These are phyloP conservation scores for Fusarium sp. DNA, from an alignment of 2,329 filamentous ascomycete genomes.

Conservation along the genomic window DNA sequence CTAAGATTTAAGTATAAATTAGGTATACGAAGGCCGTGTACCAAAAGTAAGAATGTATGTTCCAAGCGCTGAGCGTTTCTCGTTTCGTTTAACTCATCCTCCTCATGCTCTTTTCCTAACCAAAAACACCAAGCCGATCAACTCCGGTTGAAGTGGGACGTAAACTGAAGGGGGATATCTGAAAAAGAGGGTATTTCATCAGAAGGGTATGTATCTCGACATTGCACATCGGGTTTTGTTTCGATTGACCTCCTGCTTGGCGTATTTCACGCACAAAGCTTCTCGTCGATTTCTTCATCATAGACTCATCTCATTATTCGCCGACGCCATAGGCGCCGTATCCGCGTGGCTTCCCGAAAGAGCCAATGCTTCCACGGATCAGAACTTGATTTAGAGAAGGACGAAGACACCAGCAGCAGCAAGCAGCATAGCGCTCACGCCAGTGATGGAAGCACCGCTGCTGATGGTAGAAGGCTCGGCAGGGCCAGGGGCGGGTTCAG, in stretches of 20 bases:
- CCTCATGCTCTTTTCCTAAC: constrained; percentile 32
- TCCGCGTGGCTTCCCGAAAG: constrained; percentile 18
- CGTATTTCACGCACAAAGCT: constrained; percentile 24
- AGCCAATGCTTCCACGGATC: constrained; percentile 45
- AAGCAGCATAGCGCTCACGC: constrained; percentile 57
- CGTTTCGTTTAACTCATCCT: constrained; percentile 40
- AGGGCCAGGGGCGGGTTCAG: constrained; percentile 36
- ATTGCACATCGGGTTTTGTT: constrained; percentile 44
- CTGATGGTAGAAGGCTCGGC: constrained; percentile 43
- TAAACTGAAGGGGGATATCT: constrained; percentile 44
- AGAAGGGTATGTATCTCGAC: constrained; percentile 48
- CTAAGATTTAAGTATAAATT: constrained; percentile 46
- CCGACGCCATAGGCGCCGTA: constrained; percentile 49
- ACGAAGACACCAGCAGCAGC: constrained; percentile 55
- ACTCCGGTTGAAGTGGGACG: constrained; percentile 43
- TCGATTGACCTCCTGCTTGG: constrained; percentile 18
- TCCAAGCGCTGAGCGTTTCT: constrained; percentile 45
- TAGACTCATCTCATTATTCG: constrained; percentile 57
- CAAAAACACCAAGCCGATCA: constrained; percentile 50
- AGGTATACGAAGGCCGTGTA: constrained; percentile 40
- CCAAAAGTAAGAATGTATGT: constrained; percentile 38
- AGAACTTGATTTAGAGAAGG: constrained; percentile 53
- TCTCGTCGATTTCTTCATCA: constrained; percentile 44
- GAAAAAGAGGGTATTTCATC: constrained; percentile 45
- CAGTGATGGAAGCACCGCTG: constrained; percentile 51